Conservation (phyloP, 2,329 filamentous ascomycete genomes). For the Exophiala calicioides region DNA sequence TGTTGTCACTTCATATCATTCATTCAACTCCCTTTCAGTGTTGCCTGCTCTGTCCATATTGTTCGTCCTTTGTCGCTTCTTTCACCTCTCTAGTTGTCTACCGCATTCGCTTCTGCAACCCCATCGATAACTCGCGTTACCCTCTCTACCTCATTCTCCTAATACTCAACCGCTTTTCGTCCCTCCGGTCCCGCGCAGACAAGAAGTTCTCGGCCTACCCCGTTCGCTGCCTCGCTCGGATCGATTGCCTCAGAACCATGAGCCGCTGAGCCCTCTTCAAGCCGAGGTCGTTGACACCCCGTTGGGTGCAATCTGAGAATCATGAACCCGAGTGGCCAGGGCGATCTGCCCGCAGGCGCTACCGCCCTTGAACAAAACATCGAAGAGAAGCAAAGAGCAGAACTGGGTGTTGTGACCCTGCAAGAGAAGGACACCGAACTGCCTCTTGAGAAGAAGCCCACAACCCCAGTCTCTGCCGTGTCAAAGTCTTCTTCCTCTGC, state of each 20-base stretch:
- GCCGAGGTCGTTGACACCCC: neutral
- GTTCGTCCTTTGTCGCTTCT: too few relatives aligned
- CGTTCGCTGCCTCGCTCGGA: too few relatives aligned
- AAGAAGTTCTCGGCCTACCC: too few relatives aligned
- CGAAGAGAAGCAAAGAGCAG: conserved; percentile 28
- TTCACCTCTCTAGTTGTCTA: neutral
- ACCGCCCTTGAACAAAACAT: conserved; percentile 27
- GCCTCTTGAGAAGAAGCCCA: conserved; percentile 14
- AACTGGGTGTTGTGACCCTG: conserved; percentile 21
- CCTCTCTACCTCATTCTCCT: too few relatives aligned
- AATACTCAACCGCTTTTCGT: too few relatives aligned
- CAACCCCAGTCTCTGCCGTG: conserved; percentile 14
- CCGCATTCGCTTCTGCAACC: neutral
- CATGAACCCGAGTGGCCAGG: conserved; percentile 30
- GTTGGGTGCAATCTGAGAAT: too few relatives aligned
- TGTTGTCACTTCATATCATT: too few relatives aligned
- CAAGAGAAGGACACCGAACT: conserved; percentile 23
- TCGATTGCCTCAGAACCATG: conserved; percentile 1
- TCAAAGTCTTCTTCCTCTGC: conserved; percentile 13
- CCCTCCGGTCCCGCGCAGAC: conserved; percentile 1
- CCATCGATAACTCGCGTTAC: neutral
- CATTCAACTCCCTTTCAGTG: neutral
- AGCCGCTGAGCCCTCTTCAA: neutral
- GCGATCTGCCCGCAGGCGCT: conserved; percentile 20
- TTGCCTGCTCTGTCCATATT: conserved; percentile 4